Percentiles rank a stretch among this genome's conserved stretches.
These are phyloP conservation scores for Aegilops longissima DNA, from an alignment of 176 grass and related monocot genomes.

Conservation along the genomic window DNA sequence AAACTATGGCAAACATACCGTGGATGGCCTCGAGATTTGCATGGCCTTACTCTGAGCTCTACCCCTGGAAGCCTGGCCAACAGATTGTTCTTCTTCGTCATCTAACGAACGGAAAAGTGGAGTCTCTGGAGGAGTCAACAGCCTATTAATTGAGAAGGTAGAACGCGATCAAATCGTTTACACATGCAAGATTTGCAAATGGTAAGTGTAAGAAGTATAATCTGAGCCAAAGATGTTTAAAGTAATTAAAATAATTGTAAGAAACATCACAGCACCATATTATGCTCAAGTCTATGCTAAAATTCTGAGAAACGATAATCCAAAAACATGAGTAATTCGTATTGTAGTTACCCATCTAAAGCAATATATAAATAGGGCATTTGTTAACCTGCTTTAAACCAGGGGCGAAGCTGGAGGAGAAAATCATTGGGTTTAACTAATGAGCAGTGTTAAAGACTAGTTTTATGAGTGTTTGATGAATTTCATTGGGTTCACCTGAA, in stretches of 20 bases:
- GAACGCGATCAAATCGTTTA: constrained; percentile 1
- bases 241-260: constrained; percentile 4
- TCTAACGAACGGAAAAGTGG: constrained; percentile 93
- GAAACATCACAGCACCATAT: not conserved
- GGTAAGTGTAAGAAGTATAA: not conserved
- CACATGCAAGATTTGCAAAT: constrained; percentile 4
- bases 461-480: not conserved
- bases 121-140: constrained; percentile 91
- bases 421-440: not conserved
- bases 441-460: not conserved
- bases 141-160: constrained; percentile 48
- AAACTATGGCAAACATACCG: constrained; percentile 35
- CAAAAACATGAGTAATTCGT: not conserved
- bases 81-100: constrained; percentile 51
- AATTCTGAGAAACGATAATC: constrained; percentile 8
- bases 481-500: not conserved
- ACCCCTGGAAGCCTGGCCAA: constrained; percentile 56
- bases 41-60: constrained; percentile 65
- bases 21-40: constrained; percentile 68
- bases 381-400: constrained; percentile 29
- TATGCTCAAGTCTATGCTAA: not conserved
- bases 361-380: constrained; percentile 9
- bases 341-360: constrained; percentile 8
- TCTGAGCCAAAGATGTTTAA: not conserved
- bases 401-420: not conserved